These are phyloP conservation scores for Steccherinum ochraceum DNA, from an alignment of 768 basidiomycete species.

Conservation along the genomic window DNA sequence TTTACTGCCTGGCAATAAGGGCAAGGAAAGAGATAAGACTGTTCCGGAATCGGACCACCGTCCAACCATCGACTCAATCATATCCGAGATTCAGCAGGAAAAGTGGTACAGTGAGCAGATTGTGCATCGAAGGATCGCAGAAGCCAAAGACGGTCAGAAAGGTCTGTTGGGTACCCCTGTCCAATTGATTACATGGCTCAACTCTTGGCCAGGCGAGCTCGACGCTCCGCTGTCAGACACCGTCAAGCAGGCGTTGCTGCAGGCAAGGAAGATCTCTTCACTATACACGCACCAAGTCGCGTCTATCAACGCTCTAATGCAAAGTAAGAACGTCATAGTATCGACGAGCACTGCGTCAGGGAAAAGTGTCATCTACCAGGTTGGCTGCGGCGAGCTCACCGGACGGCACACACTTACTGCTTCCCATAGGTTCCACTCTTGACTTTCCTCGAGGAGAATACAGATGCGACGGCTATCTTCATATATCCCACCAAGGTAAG, in stretches of 20 bases:
- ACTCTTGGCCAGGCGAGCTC: constrained; percentile 32
- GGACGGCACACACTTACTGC: background rate
- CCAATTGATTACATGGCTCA: background rate
- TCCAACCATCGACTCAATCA: constrained; percentile 48
- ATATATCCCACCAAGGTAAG: constrained; percentile 84
- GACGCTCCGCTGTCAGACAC: constrained; percentile 51
- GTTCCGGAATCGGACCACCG: constrained; percentile 44
- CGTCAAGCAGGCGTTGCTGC: constrained; percentile 48
- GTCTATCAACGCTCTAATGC: constrained; percentile 59
- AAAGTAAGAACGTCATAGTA: constrained; percentile 69
- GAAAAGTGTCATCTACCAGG: constrained; percentile 86
- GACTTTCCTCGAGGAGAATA: constrained; percentile 55
- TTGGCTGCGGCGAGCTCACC: constrained; percentile 17
- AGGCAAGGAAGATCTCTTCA: constrained; percentile 52
- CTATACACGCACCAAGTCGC: constrained; percentile 68
- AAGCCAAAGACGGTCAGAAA: constrained; percentile 42
- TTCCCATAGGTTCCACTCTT: constrained; percentile 60
- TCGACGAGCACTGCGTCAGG: constrained; percentile 89
- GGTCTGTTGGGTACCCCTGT: constrained; percentile 30
- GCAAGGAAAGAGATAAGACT: constrained; percentile 11
- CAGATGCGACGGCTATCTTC: constrained; percentile 63
- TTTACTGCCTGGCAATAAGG: background rate
- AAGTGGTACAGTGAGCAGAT: constrained; percentile 73
- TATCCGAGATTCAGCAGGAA: constrained; percentile 51
- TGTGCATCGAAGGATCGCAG: constrained; percentile 44